phyloP scores from a whole-genome alignment of 768 basidiomycete genomes.

The Udeniomyces megalosporus region DNA sequence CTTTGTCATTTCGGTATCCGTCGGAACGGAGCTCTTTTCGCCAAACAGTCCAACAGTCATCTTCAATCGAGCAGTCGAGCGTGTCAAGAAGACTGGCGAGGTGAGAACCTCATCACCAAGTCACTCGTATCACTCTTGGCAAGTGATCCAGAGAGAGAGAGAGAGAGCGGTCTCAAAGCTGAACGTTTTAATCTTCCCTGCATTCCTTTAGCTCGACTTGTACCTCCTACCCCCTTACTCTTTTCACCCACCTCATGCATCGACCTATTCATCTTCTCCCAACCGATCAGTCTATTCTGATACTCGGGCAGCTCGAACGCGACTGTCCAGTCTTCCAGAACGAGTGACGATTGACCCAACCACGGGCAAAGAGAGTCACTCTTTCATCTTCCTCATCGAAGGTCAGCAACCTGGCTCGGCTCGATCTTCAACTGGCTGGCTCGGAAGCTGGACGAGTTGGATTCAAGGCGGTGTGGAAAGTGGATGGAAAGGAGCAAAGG shows the following conservation, averaged over 20 bases:
- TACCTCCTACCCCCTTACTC: slow-evolving; percentile 15
- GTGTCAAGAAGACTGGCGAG: slow-evolving; percentile 2
- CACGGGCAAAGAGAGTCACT: slow-evolving; percentile 5
- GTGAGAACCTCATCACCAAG: neutral
- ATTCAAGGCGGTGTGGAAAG: neutral
- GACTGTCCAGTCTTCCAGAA: neutral
- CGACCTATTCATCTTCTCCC: neutral
- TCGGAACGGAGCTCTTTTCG: slow-evolving; percentile 11
- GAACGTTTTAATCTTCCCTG: too few species aligned
- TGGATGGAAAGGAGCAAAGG: neutral
- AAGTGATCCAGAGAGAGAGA: too few species aligned
- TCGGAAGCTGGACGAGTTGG: neutral
- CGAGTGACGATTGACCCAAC: neutral
- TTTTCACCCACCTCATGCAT: slow-evolving; percentile 11
- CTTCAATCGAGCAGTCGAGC: slow-evolving; percentile 8
- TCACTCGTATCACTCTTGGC: neutral
- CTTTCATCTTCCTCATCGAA: slow-evolving; percentile 10
- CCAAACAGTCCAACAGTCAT: slow-evolving; percentile 12
- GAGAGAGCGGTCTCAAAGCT: too few species aligned
- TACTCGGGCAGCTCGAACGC: neutral
- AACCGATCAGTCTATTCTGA: neutral
- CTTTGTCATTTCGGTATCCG: neutral
- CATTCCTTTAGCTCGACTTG: neutral
- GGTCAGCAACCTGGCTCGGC: neutral
- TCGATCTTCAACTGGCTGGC: slow-evolving; percentile 7